Base-by-base conservation (phyloP, 2,329 filamentous ascomycete species). In the Pseudodiploospora longispora region DNA sequence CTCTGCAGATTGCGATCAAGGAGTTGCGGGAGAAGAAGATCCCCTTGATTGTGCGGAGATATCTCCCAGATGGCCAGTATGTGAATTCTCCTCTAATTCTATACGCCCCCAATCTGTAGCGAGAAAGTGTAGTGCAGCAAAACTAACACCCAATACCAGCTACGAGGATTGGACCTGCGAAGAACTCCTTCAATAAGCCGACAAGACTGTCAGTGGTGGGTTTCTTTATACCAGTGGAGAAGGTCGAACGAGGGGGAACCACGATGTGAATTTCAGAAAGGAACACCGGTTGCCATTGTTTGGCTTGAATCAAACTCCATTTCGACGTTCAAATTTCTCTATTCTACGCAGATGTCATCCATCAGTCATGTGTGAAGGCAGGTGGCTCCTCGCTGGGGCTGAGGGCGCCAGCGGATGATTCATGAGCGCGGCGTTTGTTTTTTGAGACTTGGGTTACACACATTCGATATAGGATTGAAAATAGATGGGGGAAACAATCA, bases 81-180 rank as follows among this genome's bases (percentile, higher is more conserved):
- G 87, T 78, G 30, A 38, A 19, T 19, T 19, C 42, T 43, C 6
- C 8, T 19, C 27, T 8, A 9, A 9, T 27, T n/a, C 19, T 37
- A 9, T 10, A n/a, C 19, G 19, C 19, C 19, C 19, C 3, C 19
- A 19, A 19, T 19, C 19, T 19, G 19, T 19, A 19, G 32, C 12
- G 32, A 9, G 32, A 9, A 34, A 9, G 32, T 34, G 32, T 12
- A 34, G 32, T 9, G 9, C 19, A 19, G 19, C 19, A 19, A 19
- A 19, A 33, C 53, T 53, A 42, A 58, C 44, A 30, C 27, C 10
- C 34, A 28, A n/a, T 19, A 19, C 19, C 54, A 91, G 86, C 71
- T 97, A 97, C 67, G 93, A 98, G 76, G 93, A 98, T 66, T 98
- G 93, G 93, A 95, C 90, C 32, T 96, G 90, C 69, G 93, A 97